Evolutionary conservation across 1,139 yeast species (phyloP), one percentile per base, ranked within the genome.

Genomic region (Arxiozyma telluris): DNA sequence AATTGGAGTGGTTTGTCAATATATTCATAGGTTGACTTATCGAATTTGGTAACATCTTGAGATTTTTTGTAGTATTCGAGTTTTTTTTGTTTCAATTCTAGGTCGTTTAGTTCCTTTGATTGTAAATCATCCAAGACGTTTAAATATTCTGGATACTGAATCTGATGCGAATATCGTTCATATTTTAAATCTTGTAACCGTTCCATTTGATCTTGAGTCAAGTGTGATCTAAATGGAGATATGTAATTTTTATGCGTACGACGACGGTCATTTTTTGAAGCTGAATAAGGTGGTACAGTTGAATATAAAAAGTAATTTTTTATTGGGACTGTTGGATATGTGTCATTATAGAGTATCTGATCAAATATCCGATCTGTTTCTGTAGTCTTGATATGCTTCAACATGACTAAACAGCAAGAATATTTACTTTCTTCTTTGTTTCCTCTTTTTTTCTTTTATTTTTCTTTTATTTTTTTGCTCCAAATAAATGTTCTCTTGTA

Each of bases 61-160:
- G 58, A 59, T 2, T 52, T 27, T 48, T 55, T 54, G n/a, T 54
- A 52, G 30, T 49, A 43, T 20, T 48, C 45, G n/a, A 59, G 48
- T 38, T 53, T 47, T 11, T 41, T 34, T 49, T 58, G 58, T 42
- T 51, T 56, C 15, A 25, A 18, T 22, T 30, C 41, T 7, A 59
- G n/a, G 8, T 50, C 51, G 8, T 34, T 27, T 4, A 55, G 17
- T 22, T 45, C 38, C 8, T 41, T 20, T 5, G 15, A 20, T 50
- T 58, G 61, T 20, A 39, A 48, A 20, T 34, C 30, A 21, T 58
- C 59, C 42, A 47, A 53, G 3, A 21, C 18, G 4, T 18, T 38
- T 12, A 58, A 45, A 8, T 23, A 42, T 15, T 44, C 23, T 9
- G 61, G 59, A 41, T 54, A 54, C 3, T 49, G 38, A 34, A 58